Percentiles rank a stretch among this genome's conserved stretches.
Conservation (phyloP, 2,329 filamentous ascomycete genomes). For the Xylariales sp. region DNA sequence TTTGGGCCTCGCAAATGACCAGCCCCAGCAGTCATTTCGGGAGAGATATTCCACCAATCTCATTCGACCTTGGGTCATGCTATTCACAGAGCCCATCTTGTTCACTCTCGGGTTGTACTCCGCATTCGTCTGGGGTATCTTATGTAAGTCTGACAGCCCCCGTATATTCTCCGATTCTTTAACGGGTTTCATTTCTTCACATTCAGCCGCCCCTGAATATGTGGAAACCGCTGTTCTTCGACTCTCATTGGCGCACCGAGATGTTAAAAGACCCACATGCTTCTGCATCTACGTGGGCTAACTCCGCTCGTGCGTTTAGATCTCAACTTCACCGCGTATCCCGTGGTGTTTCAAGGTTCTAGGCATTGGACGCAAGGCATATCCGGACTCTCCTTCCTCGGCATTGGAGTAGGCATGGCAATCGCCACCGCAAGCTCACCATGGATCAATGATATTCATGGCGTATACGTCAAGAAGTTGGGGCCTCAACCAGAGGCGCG, state of each 20-base stretch:
- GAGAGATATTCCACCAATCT: too few species aligned
- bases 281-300: too few species aligned
- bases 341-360: slow-evolving; percentile 2
- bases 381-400: slow-evolving; percentile 1
- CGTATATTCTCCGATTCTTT: too few species aligned
- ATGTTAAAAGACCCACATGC: too few species aligned
- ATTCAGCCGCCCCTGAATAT: too few species aligned
- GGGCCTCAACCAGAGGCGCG: neutral
- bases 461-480: neutral
- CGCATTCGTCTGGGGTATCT: slow-evolving; percentile 4
- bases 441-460: neutral
- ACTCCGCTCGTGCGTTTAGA: too few species aligned
- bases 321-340: slow-evolving; percentile 2
- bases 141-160: too few species aligned
- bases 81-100: slow-evolving; percentile 5
- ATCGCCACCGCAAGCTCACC: neutral
- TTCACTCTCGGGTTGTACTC: slow-evolving; percentile 4
- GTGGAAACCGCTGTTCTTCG: too few species aligned
- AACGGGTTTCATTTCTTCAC: too few species aligned
- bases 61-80: slow-evolving; percentile 4
- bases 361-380: neutral
- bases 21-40: too few species aligned
- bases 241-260: too few species aligned
- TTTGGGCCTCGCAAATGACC: too few species aligned
- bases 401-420: neutral